phyloP scores from a whole-genome alignment of 768 basidiomycete species.

The Myochromella boudieri region DNA sequence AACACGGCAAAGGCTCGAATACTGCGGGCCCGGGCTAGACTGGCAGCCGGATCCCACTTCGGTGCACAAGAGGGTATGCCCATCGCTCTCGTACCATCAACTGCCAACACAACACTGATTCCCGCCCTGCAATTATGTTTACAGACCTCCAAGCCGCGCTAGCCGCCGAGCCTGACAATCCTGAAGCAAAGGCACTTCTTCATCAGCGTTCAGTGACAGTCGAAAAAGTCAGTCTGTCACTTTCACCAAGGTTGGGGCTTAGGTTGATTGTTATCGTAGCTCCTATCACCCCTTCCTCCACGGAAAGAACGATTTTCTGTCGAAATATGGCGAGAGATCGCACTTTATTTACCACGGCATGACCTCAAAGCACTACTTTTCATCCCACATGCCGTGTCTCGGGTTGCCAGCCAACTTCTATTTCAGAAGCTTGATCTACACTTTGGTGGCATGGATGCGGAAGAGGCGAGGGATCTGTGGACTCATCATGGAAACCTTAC shows the following conservation, averaged over 20 bases:
- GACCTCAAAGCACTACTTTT: constrained; percentile 66
- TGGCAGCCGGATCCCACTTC: constrained; percentile 57
- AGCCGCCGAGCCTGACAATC: constrained; percentile 63
- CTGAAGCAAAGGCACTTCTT: constrained; percentile 62
- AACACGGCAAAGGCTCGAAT: constrained; percentile 61
- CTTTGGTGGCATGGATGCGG: constrained; percentile 38
- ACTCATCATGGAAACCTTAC: constrained; percentile 17
- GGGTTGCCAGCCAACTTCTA: constrained; percentile 65
- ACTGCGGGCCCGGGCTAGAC: constrained; percentile 63
- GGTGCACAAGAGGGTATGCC: constrained; percentile 67
- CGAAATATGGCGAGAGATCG: constrained; percentile 75
- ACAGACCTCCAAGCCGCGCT: constrained; percentile 69
- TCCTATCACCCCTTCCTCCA: constrained; percentile 40
- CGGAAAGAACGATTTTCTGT: constrained; percentile 57
- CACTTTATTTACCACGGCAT: constrained; percentile 55
- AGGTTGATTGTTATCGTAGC: constrained; percentile 19
- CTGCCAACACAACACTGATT: not conserved
- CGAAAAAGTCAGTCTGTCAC: constrained; percentile 47
- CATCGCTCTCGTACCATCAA: constrained; percentile 6
- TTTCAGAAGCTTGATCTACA: constrained; percentile 66
- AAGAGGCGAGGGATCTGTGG: constrained; percentile 20
- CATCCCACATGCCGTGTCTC: constrained; percentile 65
- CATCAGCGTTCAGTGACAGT: constrained; percentile 55
- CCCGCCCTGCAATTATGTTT: constrained; percentile 8
- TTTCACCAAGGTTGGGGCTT: not conserved